Evolutionary conservation across 208 protist genomes (phyloP).

Genomic region (Naegleria gruberi): DNA sequence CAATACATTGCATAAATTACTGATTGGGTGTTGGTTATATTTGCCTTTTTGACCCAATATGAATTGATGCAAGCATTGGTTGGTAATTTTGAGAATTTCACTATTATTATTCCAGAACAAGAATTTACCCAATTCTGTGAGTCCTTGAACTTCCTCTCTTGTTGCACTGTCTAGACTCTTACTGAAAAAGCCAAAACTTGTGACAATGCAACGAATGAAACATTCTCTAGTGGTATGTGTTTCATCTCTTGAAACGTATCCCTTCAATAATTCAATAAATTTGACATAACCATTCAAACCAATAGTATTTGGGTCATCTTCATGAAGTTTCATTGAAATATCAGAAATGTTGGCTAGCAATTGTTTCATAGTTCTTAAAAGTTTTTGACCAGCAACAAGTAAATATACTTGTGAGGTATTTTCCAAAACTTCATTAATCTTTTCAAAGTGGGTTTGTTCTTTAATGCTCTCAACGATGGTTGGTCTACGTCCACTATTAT

Average conservation of each 20-base stretch:
- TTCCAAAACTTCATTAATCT: not conserved
- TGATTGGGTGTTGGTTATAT: not conserved
- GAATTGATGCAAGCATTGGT: not conserved
- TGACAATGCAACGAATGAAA: not conserved
- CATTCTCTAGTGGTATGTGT: not conserved
- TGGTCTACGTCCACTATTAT: not conserved
- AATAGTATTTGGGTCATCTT: not conserved
- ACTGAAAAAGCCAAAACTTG: not conserved
- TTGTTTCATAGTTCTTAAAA: not conserved
- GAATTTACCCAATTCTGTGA: not conserved
- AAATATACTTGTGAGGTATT: constrained; percentile 8
- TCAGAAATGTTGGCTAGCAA: not conserved
- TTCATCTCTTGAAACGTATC: not conserved
- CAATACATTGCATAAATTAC: not conserved
- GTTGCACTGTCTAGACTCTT: not conserved
- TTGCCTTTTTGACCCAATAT: not conserved
- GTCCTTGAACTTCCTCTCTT: not conserved
- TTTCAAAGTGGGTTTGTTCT: not conserved
- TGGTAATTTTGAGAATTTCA: not conserved
- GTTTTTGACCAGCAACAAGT: not conserved
- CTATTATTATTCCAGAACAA: not conserved
- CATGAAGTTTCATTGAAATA: not conserved
- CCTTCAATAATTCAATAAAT: not conserved
- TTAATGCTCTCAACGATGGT: not conserved
- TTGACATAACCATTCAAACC: not conserved